phyloP scores from a whole-genome alignment of 2,329 filamentous ascomycete species.

The Penicillium sclerotigenum region DNA sequence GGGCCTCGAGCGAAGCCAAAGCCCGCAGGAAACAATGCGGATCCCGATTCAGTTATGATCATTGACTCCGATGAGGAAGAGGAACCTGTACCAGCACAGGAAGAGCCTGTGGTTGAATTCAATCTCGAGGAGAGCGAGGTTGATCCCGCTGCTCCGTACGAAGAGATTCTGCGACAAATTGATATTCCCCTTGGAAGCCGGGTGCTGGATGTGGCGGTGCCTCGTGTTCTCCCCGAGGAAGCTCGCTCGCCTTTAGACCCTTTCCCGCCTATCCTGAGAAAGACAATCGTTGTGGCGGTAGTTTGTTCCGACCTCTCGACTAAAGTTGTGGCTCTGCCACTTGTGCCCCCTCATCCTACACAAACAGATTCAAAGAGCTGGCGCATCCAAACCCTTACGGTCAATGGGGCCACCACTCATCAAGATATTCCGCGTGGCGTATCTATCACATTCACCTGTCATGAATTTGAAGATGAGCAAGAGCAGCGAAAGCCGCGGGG shows the following conservation, averaged over 20 bases:
- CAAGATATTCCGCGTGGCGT: constrained; percentile 52
- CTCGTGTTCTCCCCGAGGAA: constrained; percentile 44
- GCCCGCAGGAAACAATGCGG: constrained; percentile 23
- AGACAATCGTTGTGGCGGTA: constrained; percentile 53
- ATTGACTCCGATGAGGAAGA: constrained; percentile 57
- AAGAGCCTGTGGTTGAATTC: constrained; percentile 40
- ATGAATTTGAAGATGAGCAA: constrained; percentile 31
- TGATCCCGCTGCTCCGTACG: constrained; percentile 56
- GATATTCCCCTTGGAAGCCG: constrained; percentile 54
- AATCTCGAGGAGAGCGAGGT: constrained; percentile 55
- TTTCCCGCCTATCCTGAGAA: constrained; percentile 48
- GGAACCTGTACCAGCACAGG: constrained; percentile 23
- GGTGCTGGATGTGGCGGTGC: constrained; percentile 52
- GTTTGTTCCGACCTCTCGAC: constrained; percentile 58
- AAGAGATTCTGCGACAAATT: constrained; percentile 53
- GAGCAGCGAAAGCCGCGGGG: constrained; percentile 32
- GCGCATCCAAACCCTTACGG: constrained; percentile 49
- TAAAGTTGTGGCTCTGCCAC: constrained; percentile 53
- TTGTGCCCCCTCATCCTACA: constrained; percentile 50
- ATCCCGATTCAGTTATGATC: constrained; percentile 50
- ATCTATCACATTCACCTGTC: constrained; percentile 53
- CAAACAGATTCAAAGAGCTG: constrained; percentile 35
- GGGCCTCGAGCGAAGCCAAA: constrained; percentile 25
- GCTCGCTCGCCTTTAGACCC: constrained; percentile 41
- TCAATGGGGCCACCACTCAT: constrained; percentile 48